These are phyloP conservation scores for Passiflora organensis DNA, from an alignment of 345 rosid species.

Conservation along the genomic window DNA sequence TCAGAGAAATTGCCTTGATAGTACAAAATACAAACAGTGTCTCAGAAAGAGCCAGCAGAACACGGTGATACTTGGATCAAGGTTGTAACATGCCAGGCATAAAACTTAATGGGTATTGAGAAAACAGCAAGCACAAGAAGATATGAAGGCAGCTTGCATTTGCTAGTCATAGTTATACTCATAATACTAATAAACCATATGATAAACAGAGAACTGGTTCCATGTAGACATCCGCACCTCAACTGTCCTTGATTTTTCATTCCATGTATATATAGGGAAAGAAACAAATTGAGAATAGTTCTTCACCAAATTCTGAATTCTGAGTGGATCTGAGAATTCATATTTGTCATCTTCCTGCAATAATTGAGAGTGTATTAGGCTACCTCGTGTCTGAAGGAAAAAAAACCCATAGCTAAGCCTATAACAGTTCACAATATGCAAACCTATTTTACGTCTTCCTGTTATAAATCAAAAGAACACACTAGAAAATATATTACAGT, in stretches of 20 bases:
- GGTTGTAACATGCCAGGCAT: too few species aligned
- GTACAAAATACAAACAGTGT: background rate
- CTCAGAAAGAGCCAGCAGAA: too few species aligned
- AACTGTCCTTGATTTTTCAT: conserved; percentile 79
- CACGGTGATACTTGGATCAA: too few species aligned
- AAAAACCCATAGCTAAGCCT: too few species aligned
- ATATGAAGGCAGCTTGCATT: background rate
- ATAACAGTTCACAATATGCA: too few species aligned
- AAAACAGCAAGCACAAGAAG: background rate
- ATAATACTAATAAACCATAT: background rate
- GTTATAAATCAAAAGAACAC: too few species aligned
- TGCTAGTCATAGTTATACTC: too few species aligned
- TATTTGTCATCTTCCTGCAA: conserved; percentile 86
- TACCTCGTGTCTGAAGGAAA: background rate
- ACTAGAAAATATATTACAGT: too few species aligned
- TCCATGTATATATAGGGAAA: conserved; percentile 96
- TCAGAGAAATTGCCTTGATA: background rate
- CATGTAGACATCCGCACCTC: conserved; percentile 50
- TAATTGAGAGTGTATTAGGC: background rate
- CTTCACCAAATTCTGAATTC: conserved; percentile 81
- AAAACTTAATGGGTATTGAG: too few species aligned
- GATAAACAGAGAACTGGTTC: background rate
- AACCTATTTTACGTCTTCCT: too few species aligned
- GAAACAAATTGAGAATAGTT: conserved; percentile 97
- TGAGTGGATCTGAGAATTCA: conserved; percentile 72